Conservation (phyloP, 768 basidiomycete species). For the Kwoniella newhampshirensis region DNA sequence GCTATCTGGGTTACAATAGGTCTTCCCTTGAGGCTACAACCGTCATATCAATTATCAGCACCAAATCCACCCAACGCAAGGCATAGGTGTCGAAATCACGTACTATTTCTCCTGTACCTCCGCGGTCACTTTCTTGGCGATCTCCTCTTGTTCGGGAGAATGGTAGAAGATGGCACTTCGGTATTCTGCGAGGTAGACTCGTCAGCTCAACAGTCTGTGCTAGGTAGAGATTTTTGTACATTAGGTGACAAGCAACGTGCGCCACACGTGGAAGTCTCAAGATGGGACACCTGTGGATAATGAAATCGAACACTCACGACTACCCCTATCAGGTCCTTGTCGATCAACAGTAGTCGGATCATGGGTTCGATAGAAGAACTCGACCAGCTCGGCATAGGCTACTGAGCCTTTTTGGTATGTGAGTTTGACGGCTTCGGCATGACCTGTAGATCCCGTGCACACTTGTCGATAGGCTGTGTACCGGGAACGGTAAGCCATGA, state of each 20-base stretch:
- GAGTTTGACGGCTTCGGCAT: constrained; percentile 84
- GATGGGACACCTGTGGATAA: background rate
- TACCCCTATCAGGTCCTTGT: constrained; percentile 73
- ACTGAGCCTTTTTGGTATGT: constrained; percentile 79
- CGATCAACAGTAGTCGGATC: constrained; percentile 81
- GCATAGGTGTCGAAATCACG: constrained; percentile 47
- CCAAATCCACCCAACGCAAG: too few relatives aligned
- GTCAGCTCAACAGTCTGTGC: background rate
- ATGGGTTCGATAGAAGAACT: constrained; percentile 93
- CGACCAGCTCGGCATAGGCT: constrained; percentile 83
- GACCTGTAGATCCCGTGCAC: constrained; percentile 75
- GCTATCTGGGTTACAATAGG: constrained; percentile 77
- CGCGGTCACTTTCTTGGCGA: constrained; percentile 73
- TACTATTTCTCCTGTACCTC: constrained; percentile 84
- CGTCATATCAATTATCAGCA: background rate
- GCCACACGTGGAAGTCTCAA: too few relatives aligned
- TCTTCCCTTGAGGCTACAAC: constrained; percentile 61
- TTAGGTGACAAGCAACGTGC: too few relatives aligned
- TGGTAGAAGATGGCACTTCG: constrained; percentile 87
- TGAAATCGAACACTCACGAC: background rate
- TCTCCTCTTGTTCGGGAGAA: constrained; percentile 67
- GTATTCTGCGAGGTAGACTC: constrained; percentile 63
- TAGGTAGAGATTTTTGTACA: too few relatives aligned
- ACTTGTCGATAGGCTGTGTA: constrained; percentile 64
- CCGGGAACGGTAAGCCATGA: background rate